Evolutionary conservation across 352 stramenopile genomes (phyloP).

Genomic region (Phytophthora kernoviae): DNA sequence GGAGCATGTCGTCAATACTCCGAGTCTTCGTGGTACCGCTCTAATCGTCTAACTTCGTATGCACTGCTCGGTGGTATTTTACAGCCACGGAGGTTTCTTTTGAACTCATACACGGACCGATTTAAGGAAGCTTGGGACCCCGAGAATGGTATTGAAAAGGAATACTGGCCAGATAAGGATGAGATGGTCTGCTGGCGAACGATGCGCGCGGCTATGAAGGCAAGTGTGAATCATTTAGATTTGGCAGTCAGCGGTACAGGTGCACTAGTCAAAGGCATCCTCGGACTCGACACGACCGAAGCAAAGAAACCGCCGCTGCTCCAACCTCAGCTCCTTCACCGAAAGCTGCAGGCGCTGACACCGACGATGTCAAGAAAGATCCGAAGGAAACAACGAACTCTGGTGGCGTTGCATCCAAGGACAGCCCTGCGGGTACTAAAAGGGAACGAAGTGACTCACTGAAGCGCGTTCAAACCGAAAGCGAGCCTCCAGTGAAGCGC

Average conservation of each 20-base stretch:
- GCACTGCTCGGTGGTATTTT: neutral
- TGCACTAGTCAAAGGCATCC: constrained; percentile 72
- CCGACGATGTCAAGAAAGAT: constrained; percentile 23
- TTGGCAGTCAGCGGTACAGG: constrained; percentile 63
- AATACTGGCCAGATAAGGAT: constrained; percentile 96
- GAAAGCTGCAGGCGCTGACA: constrained; percentile 7
- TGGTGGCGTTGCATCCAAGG: constrained; percentile 7
- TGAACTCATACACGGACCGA: constrained; percentile 80
- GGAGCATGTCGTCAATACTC: neutral
- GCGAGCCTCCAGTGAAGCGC: constrained; percentile 36
- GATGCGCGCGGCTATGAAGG: constrained; percentile 79
- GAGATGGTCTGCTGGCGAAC: constrained; percentile 88
- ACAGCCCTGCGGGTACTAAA: constrained; percentile 22
- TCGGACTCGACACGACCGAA: constrained; percentile 42
- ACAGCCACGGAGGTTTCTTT: constrained; percentile 69
- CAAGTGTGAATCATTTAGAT: constrained; percentile 74
- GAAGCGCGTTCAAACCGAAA: constrained; percentile 25
- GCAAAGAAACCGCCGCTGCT: no score
- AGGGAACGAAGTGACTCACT: constrained; percentile 45
- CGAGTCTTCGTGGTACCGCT: neutral
- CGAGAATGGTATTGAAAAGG: constrained; percentile 95
- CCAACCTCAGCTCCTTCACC: no score
- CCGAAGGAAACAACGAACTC: constrained; percentile 11
- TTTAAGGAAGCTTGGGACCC: constrained; percentile 95
- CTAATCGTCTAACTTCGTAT: neutral